Base-by-base conservation (phyloP, 192 early-diverging fungal genomes). In the Allomyces macrogynus region DNA sequence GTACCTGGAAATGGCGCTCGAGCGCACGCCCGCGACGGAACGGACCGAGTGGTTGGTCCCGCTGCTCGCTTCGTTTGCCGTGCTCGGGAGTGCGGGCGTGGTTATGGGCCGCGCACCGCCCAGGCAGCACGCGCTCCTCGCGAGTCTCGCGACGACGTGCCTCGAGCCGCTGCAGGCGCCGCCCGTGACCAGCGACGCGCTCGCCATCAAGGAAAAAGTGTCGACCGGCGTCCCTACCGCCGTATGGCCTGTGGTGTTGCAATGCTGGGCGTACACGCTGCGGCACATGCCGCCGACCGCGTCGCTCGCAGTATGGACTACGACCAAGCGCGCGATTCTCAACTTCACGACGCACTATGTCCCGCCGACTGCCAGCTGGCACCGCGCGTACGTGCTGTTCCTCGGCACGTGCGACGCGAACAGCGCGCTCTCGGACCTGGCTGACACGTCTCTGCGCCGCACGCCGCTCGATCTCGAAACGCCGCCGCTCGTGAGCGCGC, bases 1-100 rank as follows among this genome's bases (percentile, higher is more conserved):
- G 67, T 97, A 92, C 61, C 65, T 97, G 4, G 83, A 91, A 23
- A 89, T 91, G 80, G 90, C 82, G 0, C 77, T 87, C 26, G 71
- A 71, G 18, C 71, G 84, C 5, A 64, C 84, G 24, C 61, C 67
- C 0, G 61, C 72, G 1, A 70, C 81, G 43, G 79, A 84, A 67
- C 67, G 67, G 8, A 66, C 69, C 11, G 62, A 63, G 10, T 70
- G 78, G 24, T 66, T 89, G 9, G 86, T 91, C 1, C 62, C 69
- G 11, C 72, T 95, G 23, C 67, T 92, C 24, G 76, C 69, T 24
- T 80, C 77, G 1, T 84, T 91, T 9, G 67, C 78, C 16, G 49
- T 57, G 49, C 49, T 57, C 16, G 49, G 16, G 2, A n/a, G 20
- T 20, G 16, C 16, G 16, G 49, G 49, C 20, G 32, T 40, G 0